Evolutionary conservation across 306 rosid genomes (phyloP), one percentile per base, ranked within the genome.

Genomic region (Canavalia ensiformis): DNA sequence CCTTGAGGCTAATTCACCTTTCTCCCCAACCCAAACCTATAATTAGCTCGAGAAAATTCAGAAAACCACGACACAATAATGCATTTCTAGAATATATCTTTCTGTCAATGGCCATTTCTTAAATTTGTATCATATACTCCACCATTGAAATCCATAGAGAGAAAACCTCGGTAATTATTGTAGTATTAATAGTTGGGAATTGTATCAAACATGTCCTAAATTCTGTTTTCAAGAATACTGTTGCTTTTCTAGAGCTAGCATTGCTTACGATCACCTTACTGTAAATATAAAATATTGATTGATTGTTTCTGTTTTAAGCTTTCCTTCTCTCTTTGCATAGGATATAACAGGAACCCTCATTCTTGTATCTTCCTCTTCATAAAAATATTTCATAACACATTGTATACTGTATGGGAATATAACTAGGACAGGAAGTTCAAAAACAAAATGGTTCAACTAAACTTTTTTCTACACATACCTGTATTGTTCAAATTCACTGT

Each of bases 381-480:
- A 28, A 77, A 35, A 64, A 63, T 62, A 65, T 59, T 28, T 69
- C 54, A 52, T 9, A 60, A 45, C 34, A 28, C 6, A 6, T 5
- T 31, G 41, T 29, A 44, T 49, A 44, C 11, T 6, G 62, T 59
- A 31, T 35, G 41, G 62, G 35, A 74, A 47, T 42, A 72, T 34
- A 28, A n/a, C 54, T 11, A 5, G 29, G 54, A 76, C 31, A 50
- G 9, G 57, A 69, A 41, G 47, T 63, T 72, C 77, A 57, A 25
- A 72, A 56, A 46, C 33, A 69, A 54, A 55, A 71, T 67, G 42
- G 58, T 47, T 75, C 58, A 45, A 65, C 74, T 52, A 33, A 49
- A 8, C 49, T 82, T 34, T 41, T 50, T 47, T 59, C 41, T 70
- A 63, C 51, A 44, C 82, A 54, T 87, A 93, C 97, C 97, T 67